phyloP scores from a whole-genome alignment of 148 eudicot genomes.

The Cornus controversa region DNA sequence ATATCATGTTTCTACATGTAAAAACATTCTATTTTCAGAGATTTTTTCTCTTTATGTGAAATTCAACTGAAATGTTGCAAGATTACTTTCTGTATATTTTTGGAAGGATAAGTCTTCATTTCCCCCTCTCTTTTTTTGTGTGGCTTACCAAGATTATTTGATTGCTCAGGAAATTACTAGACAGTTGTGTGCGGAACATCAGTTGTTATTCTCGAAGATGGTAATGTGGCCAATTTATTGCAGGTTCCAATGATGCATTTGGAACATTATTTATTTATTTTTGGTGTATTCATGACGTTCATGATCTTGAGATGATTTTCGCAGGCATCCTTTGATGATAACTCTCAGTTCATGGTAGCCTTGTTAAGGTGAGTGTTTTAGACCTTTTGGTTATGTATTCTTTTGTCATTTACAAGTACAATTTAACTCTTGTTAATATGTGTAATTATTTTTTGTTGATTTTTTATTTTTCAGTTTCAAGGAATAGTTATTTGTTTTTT shows the following conservation, averaged over 20 bases:
- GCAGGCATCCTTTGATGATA: conserved; percentile 97
- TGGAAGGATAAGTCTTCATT: not conserved
- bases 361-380: conserved; percentile 66
- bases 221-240: conserved; percentile 37
- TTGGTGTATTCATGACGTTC: not conserved
- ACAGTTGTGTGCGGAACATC: conserved; percentile 79
- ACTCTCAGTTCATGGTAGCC: conserved; percentile 73
- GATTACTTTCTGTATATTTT: not conserved
- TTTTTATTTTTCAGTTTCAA: not conserved
- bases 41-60: not conserved
- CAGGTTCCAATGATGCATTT: conserved; percentile 12
- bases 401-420: not conserved
- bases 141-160: not conserved
- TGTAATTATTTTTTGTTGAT: not conserved
- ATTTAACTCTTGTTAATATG: not conserved
- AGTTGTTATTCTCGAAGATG: conserved; percentile 78
- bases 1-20: not conserved
- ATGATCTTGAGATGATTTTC: conserved; percentile 15
- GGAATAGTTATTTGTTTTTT: not conserved
- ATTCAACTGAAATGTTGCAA: not conserved
- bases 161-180: conserved; percentile 75
- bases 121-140: not conserved
- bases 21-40: not conserved
- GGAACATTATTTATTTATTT: not conserved
- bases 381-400: not conserved